These are phyloP conservation scores for Coemansia interrupta DNA, from an alignment of 192 early-diverging fungal species.

Conservation along the genomic window DNA sequence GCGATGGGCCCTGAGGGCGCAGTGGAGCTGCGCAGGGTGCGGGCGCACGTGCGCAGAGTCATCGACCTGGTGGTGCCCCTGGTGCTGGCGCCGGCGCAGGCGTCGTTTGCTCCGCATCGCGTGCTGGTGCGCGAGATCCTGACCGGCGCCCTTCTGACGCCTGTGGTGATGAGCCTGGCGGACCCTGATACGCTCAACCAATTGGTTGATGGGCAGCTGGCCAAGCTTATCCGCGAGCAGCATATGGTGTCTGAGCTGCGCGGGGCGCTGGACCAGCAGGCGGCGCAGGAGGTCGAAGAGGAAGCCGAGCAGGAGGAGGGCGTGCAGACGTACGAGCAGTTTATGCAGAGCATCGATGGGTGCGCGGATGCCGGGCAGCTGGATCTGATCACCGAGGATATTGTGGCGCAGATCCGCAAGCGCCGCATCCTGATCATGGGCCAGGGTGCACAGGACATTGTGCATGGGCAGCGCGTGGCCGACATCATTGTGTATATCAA, in stretches of 20 bases:
- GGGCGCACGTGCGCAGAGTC: constrained; percentile 62
- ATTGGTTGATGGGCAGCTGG: constrained; percentile 61
- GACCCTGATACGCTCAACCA: constrained; percentile 91
- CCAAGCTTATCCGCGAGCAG: constrained; percentile 49
- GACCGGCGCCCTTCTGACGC: constrained; percentile 63
- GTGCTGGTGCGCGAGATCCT: constrained; percentile 75
- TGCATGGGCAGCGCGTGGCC: constrained; percentile 74
- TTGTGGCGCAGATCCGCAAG: constrained; percentile 71
- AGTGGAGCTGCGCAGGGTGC: constrained; percentile 49
- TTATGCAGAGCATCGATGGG: constrained; percentile 68
- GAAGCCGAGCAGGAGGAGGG: background rate
- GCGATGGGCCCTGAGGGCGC: constrained; percentile 7
- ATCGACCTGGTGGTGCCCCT: constrained; percentile 62
- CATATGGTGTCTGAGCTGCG: constrained; percentile 71
- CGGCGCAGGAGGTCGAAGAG: constrained; percentile 13
- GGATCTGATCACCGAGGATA: constrained; percentile 62
- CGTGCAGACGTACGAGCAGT: constrained; percentile 66
- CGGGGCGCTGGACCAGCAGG: constrained; percentile 64
- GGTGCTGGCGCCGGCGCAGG: constrained; percentile 60
- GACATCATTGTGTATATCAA: constrained; percentile 74
- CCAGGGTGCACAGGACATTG: constrained; percentile 66
- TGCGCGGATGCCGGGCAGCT: constrained; percentile 63
- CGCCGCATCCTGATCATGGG: constrained; percentile 58
- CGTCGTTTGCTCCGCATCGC: constrained; percentile 57
- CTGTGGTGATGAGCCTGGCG: constrained; percentile 61